Base-by-base conservation (phyloP, 148 eudicot species). In the Polygonum maritimum region DNA sequence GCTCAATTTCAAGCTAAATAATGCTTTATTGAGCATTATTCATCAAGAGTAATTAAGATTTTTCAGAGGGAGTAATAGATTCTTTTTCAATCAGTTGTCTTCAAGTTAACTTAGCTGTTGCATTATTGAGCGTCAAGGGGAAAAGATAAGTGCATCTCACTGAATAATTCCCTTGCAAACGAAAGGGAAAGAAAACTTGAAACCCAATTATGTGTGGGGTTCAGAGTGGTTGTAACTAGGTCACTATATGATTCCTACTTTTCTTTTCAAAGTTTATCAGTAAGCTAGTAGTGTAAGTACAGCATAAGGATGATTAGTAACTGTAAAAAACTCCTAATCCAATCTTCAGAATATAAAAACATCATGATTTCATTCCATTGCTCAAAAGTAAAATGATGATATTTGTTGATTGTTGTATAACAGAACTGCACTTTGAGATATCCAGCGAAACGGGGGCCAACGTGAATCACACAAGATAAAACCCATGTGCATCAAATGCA, bases 161-260 rank as follows among this genome's bases (percentile, higher is more conserved):
- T 3, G 6, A 7, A 51, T 51, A 4, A 51, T 51, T 51, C 18
- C 21, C 57, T 16, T 51, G 57, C 6, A 3, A 51, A n/a, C 15
- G 57, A 51, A n/a, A 51, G 16, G 21, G 19, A 51, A 51, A 51
- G 18, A 51, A 51, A 51, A 3, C 16, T 51, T 51, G 4, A 14
- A 16, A 51, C 19, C 47, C 57, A 51, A 16, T n/a, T 51, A 51
- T 13, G 21, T 13, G 21, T 51, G 19, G 57, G 57, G 57, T 51
- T 51, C 57, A 51, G 57, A 51, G 57, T 51, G 57, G 57, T 51
- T 51, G 57, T 51, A 51, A n/a, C 57, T 51, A 51, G 57, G 57
- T 51, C 57, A n/a, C 57, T 51, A n/a, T 51, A 51, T 51, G 4
- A 14, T 51, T 19, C 57, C 19, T 51, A 16, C 57, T 16, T 51